Evolutionary conservation across 345 rosid species (phyloP).

Genomic region (Bruguiera parviflora): DNA sequence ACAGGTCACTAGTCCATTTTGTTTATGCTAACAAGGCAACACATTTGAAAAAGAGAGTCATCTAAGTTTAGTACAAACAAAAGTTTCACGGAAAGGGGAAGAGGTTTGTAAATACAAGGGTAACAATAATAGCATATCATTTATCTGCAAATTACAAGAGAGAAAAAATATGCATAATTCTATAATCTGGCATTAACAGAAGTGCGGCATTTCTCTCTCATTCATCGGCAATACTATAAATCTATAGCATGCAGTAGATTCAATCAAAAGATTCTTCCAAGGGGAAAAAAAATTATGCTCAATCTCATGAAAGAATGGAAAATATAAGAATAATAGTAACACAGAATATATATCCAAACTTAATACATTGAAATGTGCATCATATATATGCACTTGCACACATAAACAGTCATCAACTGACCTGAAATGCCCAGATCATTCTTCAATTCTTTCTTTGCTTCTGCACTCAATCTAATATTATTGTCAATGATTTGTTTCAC

Average conservation of each 20-base stretch:
- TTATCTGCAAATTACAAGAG: not conserved
- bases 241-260: not conserved
- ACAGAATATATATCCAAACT: slow-evolving; percentile 7
- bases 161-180: not conserved
- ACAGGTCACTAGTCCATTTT: too few species aligned
- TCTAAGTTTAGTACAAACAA: not conserved
- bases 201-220: not conserved
- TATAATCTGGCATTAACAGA: not conserved
- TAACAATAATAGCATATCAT: not conserved
- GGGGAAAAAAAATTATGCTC: not conserved
- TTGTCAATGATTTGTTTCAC: slow-evolving; percentile 54
- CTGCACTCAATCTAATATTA: slow-evolving; percentile 46
- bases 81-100: not conserved
- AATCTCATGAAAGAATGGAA: not conserved
- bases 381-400: slow-evolving; percentile 10
- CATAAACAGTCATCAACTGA: slow-evolving; percentile 26
- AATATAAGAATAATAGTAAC: not conserved
- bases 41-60: not conserved
- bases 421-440: slow-evolving; percentile 68
- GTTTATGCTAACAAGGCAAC: not conserved
- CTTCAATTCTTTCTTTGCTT: slow-evolving; percentile 62
- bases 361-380: not conserved
- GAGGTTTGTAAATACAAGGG: not conserved
- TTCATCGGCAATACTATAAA: not conserved
- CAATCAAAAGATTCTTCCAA: not conserved